Conservation (phyloP, 345 rosid species). For the Citrus maxima region DNA sequence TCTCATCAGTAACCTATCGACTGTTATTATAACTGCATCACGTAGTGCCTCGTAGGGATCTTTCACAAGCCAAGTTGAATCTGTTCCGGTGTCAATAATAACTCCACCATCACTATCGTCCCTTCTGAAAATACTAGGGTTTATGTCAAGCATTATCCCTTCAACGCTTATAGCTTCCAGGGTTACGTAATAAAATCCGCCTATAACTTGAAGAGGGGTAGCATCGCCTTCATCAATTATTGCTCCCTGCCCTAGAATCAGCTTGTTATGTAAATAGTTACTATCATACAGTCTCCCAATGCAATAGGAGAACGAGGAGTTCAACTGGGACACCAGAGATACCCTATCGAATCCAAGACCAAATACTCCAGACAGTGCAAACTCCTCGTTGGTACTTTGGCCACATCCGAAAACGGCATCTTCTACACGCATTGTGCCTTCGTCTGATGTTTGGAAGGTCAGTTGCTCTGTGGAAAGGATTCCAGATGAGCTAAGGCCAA, state of each 20-base stretch:
- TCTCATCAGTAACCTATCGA: conserved; percentile 18
- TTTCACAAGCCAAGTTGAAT: conserved; percentile 36
- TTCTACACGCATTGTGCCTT: conserved; percentile 16
- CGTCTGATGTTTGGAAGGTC: conserved; percentile 36
- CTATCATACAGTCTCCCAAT: conserved; percentile 31
- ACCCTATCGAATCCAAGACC: conserved; percentile 23
- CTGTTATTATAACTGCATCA: conserved; percentile 20
- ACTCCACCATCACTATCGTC: conserved; percentile 22
- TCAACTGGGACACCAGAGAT: conserved; percentile 42
- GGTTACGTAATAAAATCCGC: conserved; percentile 35
- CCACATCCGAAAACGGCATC: conserved; percentile 52
- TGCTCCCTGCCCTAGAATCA: conserved; percentile 42
- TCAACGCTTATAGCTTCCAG: conserved; percentile 54
- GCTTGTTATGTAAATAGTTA: conserved; percentile 31
- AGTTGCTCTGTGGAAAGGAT: conserved; percentile 42
- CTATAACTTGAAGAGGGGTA: conserved; percentile 37
- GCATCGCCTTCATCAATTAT: conserved; percentile 39
- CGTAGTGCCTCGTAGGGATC: conserved; percentile 29
- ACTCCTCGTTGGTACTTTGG: conserved; percentile 3
- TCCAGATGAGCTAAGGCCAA: conserved; percentile 33
- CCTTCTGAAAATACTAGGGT: conserved; percentile 25
- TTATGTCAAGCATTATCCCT: conserved; percentile 32
- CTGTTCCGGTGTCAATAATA: conserved; percentile 45
- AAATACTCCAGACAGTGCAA: conserved; percentile 35
- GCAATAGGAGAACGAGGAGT: conserved; percentile 38